Evolutionary conservation across 805 yeast species (phyloP).

Genomic region (Candida ficus): DNA sequence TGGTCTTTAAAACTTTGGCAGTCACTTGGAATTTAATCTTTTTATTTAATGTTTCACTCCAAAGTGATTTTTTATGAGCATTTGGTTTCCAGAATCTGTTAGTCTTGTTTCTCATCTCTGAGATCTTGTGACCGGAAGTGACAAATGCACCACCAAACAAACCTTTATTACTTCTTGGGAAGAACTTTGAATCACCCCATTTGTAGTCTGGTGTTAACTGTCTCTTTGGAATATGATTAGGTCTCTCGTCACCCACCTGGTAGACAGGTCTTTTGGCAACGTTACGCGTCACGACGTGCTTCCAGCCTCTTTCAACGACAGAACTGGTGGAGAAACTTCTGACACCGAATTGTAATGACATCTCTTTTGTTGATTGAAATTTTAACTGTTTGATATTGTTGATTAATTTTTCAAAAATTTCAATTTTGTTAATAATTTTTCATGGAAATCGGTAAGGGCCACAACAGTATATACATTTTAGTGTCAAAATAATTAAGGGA

Average conservation of each 20-base stretch:
- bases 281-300: constrained; percentile 43
- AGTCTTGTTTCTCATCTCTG: constrained; percentile 70
- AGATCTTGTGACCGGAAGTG: constrained; percentile 68
- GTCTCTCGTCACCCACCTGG: constrained; percentile 50
- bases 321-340: constrained; percentile 19
- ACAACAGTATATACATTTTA: no score
- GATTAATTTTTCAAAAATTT: no score
- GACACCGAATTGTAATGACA: no score
- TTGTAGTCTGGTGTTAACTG: constrained; percentile 58
- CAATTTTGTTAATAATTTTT: no score
- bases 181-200: constrained; percentile 72
- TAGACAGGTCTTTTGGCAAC: constrained; percentile 38
- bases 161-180: constrained; percentile 83
- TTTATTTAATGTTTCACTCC: constrained; percentile 74
- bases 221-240: constrained; percentile 40
- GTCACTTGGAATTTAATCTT: constrained; percentile 56
- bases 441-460: no score
- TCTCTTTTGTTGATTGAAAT: no score
- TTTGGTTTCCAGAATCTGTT: constrained; percentile 82
- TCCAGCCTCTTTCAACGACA: constrained; percentile 30
- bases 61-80: constrained; percentile 64
- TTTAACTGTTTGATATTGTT: no score
- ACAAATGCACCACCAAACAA: constrained; percentile 86
- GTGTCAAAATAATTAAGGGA: no score
- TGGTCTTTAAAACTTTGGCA: constrained; percentile 78